Evolutionary conservation across 768 basidiomycete species (phyloP), one percentile per base, ranked within the genome.

Genomic region (Naganishia antarctica): DNA sequence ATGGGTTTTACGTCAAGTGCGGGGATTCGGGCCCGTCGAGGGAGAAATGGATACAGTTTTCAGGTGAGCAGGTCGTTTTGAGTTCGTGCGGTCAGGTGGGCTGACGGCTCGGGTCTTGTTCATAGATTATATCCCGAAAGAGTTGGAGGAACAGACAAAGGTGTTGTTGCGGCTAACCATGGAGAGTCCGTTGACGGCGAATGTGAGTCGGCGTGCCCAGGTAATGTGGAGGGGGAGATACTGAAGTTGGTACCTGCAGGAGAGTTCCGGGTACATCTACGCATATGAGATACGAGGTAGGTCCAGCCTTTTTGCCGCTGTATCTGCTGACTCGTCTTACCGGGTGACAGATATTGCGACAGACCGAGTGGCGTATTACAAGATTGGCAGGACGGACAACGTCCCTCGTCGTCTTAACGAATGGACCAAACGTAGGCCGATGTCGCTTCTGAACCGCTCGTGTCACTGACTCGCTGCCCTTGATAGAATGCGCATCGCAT

Each of bases 321-420:
- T 6, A 26, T 34, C 18, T 28, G n/a, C 13, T 29, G 41, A 34
- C n/a, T 61, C 12, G 4, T 11, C 12, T 25, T 40, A 26, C 21
- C 16, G 23, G 9, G 2, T 13, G n/a, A 13, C 46, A 75, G 75
- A 77, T 64, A 67, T 77, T 9, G 68, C 73, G 65, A 72, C 73
- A 5, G 65, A 65, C 9, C 58, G 21, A 1, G 57, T 71, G 3
- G 65, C 67, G 2, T 77, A 67, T 60, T 77, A 71, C 68, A 77
- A 77, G 45, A 70, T 77, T 16, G 76, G 76, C 0, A 45, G 76
- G 23, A 77, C 76, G 6, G 76, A 77, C 40, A 77, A 77, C 51
- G 74, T 75, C 0, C 72, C 76, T 26, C 68, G 76, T 5, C 64
- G 76, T 1, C 68, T 77, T 2, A 71, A 74, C 21, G 66, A 77